Evolutionary conservation across 148 eudicot genomes (phyloP).

Genomic region (Rhododendron henanense): DNA sequence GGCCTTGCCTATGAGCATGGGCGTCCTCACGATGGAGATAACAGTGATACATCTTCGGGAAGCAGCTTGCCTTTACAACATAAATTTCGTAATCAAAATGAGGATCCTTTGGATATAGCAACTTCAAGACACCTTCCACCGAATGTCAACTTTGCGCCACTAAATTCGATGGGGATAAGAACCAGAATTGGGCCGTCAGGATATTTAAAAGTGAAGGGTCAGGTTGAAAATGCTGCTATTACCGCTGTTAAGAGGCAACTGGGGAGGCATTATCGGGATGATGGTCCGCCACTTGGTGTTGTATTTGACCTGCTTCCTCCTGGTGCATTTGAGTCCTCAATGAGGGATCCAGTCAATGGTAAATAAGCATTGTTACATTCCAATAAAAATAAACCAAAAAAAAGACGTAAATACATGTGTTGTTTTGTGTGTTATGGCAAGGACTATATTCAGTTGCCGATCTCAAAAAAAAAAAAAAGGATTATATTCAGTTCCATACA

Average conservation of each 20-base stretch:
- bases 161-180: constrained; percentile 24
- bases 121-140: constrained; percentile 41
- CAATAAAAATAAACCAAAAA: neutral
- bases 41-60: constrained; percentile 72
- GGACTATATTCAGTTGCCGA: neutral
- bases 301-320: constrained; percentile 93
- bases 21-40: constrained; percentile 29
- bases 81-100: constrained; percentile 30
- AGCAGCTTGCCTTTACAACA: constrained; percentile 56
- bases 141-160: constrained; percentile 24
- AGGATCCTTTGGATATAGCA: constrained; percentile 30
- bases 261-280: constrained; percentile 66
- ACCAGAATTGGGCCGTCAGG: constrained; percentile 75
- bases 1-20: constrained; percentile 51
- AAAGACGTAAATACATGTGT: neutral
- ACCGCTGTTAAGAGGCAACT: constrained; percentile 91
- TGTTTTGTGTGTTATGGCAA: neutral
- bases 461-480: neutral
- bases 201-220: constrained; percentile 85
- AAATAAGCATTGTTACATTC: neutral
- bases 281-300: constrained; percentile 88
- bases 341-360: constrained; percentile 44
- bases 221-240: constrained; percentile 72
- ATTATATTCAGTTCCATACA: neutral
- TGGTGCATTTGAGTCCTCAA: constrained; percentile 76